Conservation (phyloP, 2,329 filamentous ascomycete genomes). For the Fusarium keratoplasticum region DNA sequence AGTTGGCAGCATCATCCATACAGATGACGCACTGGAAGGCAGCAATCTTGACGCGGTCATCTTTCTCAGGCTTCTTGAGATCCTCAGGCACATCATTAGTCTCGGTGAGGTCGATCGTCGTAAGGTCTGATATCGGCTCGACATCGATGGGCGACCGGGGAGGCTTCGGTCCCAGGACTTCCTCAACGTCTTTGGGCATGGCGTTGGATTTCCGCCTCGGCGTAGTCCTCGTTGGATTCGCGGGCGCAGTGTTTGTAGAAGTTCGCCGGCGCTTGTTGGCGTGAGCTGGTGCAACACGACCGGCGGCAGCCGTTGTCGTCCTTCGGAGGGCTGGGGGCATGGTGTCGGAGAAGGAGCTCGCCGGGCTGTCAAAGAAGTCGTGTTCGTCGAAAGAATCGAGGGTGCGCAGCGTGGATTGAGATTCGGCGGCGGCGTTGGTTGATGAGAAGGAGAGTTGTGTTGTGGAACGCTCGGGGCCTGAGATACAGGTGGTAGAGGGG, state of each 20-base stretch:
- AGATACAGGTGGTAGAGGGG: conserved; percentile 35
- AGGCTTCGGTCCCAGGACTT: conserved; percentile 44
- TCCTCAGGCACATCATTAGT: conserved; percentile 58
- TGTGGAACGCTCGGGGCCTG: conserved; percentile 34
- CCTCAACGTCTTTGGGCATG: conserved; percentile 37
- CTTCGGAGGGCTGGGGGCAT: conserved; percentile 43
- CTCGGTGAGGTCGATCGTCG: conserved; percentile 53
- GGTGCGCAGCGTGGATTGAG: conserved; percentile 42
- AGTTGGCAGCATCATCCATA: conserved; percentile 69
- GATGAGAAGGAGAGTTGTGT: conserved; percentile 36
- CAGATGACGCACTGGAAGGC: conserved; percentile 75
- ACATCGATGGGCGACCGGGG: conserved; percentile 18
- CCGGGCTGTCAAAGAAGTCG: conserved; percentile 40
- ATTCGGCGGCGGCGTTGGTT: conserved; percentile 38
- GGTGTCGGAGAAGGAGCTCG: conserved; percentile 45
- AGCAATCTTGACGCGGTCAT: conserved; percentile 64
- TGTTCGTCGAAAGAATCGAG: conserved; percentile 47
- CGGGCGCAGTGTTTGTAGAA: conserved; percentile 18
- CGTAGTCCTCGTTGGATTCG: conserved; percentile 4
- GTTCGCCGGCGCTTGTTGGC: conserved; percentile 44
- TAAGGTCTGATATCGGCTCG: conserved; percentile 37
- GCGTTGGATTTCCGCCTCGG: conserved; percentile 18
- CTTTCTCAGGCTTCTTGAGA: conserved; percentile 58
- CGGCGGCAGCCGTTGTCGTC: conserved; percentile 26
- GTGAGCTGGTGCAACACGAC: conserved; percentile 22